Percentiles rank a stretch among this genome's conserved stretches.
phyloP scores from a whole-genome alignment of 2,329 filamentous ascomycete species.

The Cladophialophora bantiana region DNA sequence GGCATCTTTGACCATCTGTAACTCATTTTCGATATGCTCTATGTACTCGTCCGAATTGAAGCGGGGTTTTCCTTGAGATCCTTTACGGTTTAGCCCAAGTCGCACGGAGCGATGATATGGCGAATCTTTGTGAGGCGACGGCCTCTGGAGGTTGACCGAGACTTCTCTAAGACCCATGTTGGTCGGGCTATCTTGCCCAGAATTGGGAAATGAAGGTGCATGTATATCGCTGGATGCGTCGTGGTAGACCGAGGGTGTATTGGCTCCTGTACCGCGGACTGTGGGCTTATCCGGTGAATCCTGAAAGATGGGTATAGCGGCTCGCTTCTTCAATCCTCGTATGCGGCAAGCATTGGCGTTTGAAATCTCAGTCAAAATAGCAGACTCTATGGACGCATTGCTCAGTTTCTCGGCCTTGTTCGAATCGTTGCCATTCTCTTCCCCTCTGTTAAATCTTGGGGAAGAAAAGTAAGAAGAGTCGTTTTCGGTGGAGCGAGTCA shows the following conservation, averaged over 20 bases:
- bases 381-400: constrained; percentile 25
- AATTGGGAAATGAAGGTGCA: constrained; percentile 28
- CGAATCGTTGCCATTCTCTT: constrained; percentile 29
- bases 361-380: constrained; percentile 38
- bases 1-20: constrained; percentile 51
- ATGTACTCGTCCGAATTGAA: constrained; percentile 56
- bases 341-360: constrained; percentile 31
- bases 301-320: constrained; percentile 38
- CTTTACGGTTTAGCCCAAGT: constrained; percentile 27
- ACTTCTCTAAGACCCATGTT: constrained; percentile 41
- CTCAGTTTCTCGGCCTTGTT: constrained; percentile 18
- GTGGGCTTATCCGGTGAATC: constrained; percentile 28
- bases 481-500: constrained; percentile 32
- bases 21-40: constrained; percentile 57
- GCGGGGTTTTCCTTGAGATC: constrained; percentile 41
- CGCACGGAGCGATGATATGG: constrained; percentile 34
- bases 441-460: constrained; percentile 23
- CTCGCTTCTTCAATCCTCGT: constrained; percentile 23
- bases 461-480: constrained; percentile 23
- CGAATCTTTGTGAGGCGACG: constrained; percentile 39
- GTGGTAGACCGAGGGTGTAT: constrained; percentile 33
- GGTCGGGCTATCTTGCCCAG: constrained; percentile 27
- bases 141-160: constrained; percentile 39
- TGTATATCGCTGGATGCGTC: constrained; percentile 34
- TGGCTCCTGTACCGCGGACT: not conserved